Base-by-base conservation (phyloP, 2,329 filamentous ascomycete genomes). In the Fusarium buxicola region DNA sequence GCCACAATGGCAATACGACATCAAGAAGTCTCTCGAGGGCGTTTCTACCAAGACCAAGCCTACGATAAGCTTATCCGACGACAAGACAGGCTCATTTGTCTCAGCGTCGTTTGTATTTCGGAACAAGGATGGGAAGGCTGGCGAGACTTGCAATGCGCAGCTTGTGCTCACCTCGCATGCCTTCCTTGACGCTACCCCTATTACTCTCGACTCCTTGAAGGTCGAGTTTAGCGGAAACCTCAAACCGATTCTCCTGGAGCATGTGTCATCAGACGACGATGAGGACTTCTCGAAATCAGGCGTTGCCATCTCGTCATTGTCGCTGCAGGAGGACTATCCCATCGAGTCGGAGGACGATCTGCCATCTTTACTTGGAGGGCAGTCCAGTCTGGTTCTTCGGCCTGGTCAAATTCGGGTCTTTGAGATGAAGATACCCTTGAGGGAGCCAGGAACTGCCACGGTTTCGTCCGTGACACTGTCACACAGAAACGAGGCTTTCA, bases 401-500 rank as follows among this genome's bases (percentile, higher is more conserved):
- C 85, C 92, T 12, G 88, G 87, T 1, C 85, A 91, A 59, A 90
- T 83, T 8, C 87, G 85, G 49, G 85, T 94, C 1, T 89, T 91
- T 60, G 86, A 91, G 66, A 82, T 97, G 68, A 84, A 83, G 8
- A 85, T 92, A 55, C 86, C 89, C 3, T 83, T 97, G 13, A 87
- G 92, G 56, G 94, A 97, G 75, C 87, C 93, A 3, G 93, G 92
- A n/a, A 86, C 92, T 53, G 88, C 90, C 1, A 86, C 83, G 43
- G 87, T 91, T 5, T 81, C 84, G 5, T 87, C 86, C 2, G 84
- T 90, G 9, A 84, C 81, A 1, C 77, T 96, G 25, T 78, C 80
- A 1, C 76, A 95, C n/a, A 80, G 85, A 25, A 86, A 85, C 12
- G 83, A 89, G 1, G 76, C 81, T 1, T 96, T 94, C 66, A 81